Evolutionary conservation across 1,284 basidiomycete genomes (phyloP), one percentile per base, ranked within the genome.

Genomic region (Leccinum pachyderme): DNA sequence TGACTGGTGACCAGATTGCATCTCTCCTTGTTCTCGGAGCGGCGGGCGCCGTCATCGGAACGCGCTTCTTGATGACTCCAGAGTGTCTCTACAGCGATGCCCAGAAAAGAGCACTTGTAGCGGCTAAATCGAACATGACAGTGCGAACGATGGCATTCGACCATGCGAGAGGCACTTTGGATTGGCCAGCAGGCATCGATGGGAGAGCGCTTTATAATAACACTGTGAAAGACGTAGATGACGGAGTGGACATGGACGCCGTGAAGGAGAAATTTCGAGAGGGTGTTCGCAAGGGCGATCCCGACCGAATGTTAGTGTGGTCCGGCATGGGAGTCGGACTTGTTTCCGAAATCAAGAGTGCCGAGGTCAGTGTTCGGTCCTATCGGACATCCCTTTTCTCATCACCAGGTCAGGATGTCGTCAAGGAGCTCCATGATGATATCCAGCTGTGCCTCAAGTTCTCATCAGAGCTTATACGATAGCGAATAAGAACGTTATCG

Each of bases 61-160:
- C 89, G 0, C 84, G 89, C 28, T 89, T 91, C 64, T 71, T 89
- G 35, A 73, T 87, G 57, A 81, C 85, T 3, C 78, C 81, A 4
- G 87, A 90, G 72, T 81, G 82, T 61, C 66, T 76, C 29, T 90
- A 89, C 69, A 73, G 75, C 18, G 73, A 80, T 47, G 68, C 66
- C 0, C 83, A 88, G 63, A 83, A 83, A 63, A 69, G 72, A 18
- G 81, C 82, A 2, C 75, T 91, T 32, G 62, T 83, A 25, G 69
- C 67, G 13, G 87, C 87, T 24, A 67, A 67, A 39, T 73, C 77
- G 2, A 66, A 69, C 13, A 67, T 73, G 47, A 81, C 88, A 11
- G 76, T 84, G 39, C 80, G 88, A 49, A 85, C 83, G 22, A 77
- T 79, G 73, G 83, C 82, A 29, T 89, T 90, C 62, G 88, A 91